These are phyloP conservation scores for Penicillium cinerascens DNA, from an alignment of 495 filamentous ascomycete species.

Conservation along the genomic window DNA sequence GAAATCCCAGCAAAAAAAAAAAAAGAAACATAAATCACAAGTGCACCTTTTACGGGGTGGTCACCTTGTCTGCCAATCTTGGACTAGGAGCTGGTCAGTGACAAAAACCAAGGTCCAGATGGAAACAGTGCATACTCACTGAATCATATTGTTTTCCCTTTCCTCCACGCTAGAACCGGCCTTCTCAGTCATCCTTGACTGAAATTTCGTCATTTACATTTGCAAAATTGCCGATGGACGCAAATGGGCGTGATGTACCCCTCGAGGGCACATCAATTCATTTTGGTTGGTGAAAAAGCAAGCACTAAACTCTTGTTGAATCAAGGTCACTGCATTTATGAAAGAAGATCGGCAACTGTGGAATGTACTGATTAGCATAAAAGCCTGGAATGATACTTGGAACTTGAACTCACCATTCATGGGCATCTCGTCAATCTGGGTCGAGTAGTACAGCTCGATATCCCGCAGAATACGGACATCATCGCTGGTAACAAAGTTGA, in stretches of 20 bases:
- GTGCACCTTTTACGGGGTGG: slow-evolving; percentile 3
- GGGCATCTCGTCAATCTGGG: slow-evolving; percentile 99
- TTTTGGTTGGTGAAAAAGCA: slow-evolving; percentile 10
- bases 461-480: slow-evolving; percentile 97
- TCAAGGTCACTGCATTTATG: slow-evolving; percentile 23
- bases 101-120: not conserved
- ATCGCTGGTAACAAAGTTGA: slow-evolving; percentile 98
- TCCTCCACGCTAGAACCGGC: slow-evolving; percentile 34
- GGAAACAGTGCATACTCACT: slow-evolving; percentile 13
- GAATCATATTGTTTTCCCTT: slow-evolving; percentile 29
- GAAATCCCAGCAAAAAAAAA: slow-evolving; percentile 9
- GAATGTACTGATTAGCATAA: slow-evolving; percentile 9
- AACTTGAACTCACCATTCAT: slow-evolving; percentile 67
- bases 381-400: not conserved
- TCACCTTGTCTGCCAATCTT: slow-evolving; percentile 16
- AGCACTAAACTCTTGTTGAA: not conserved
- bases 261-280: not conserved
- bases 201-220: not conserved
- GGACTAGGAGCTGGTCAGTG: slow-evolving; percentile 5
- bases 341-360: slow-evolving; percentile 48
- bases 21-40: slow-evolving; percentile 12
- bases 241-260: not conserved
- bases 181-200: not conserved
- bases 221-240: not conserved
- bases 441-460: slow-evolving; percentile 96